Evolutionary conservation across 257 asterid species (phyloP).

Genomic region (Solanum neorickii): DNA sequence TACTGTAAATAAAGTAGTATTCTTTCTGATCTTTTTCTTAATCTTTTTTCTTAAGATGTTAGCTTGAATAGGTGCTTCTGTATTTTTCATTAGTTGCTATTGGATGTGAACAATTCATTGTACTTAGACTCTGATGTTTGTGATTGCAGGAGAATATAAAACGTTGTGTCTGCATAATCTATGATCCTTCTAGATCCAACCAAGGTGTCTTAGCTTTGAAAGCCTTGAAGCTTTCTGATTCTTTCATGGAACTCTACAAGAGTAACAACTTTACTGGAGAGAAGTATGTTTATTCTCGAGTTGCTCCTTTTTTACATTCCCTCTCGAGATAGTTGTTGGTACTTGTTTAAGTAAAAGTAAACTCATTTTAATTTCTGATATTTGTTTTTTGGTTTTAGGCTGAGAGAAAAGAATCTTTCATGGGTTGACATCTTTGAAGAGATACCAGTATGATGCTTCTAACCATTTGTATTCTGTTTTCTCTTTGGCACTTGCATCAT

Average conservation of each 20-base stretch:
- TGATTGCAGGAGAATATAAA: slow-evolving; percentile 80
- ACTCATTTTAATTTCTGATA: background rate
- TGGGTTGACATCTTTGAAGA: slow-evolving; percentile 99
- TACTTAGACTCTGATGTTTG: background rate
- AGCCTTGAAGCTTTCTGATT: slow-evolving; percentile 94
- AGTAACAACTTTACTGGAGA: slow-evolving; percentile 86
- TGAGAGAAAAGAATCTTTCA: slow-evolving; percentile 92
- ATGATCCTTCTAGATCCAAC: slow-evolving; percentile 94
- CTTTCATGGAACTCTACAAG: slow-evolving; percentile 94
- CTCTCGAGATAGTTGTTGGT: background rate
- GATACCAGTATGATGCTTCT: slow-evolving; percentile 72
- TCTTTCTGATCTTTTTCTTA: background rate
- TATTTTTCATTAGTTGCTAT: background rate
- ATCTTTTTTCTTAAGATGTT: background rate
- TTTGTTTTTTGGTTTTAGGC: slow-evolving; percentile 29
- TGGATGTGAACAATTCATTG: background rate
- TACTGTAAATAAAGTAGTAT: background rate
- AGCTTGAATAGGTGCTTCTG: background rate
- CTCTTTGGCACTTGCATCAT: background rate
- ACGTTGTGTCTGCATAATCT: slow-evolving; percentile 89
- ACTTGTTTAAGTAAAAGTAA: background rate
- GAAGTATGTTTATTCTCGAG: slow-evolving; percentile 40
- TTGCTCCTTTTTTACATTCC: background rate
- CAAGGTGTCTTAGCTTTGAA: slow-evolving; percentile 95
- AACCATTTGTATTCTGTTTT: background rate